phyloP scores from a whole-genome alignment of 2,329 filamentous ascomycete genomes.

The Colletotrichum sp. region DNA sequence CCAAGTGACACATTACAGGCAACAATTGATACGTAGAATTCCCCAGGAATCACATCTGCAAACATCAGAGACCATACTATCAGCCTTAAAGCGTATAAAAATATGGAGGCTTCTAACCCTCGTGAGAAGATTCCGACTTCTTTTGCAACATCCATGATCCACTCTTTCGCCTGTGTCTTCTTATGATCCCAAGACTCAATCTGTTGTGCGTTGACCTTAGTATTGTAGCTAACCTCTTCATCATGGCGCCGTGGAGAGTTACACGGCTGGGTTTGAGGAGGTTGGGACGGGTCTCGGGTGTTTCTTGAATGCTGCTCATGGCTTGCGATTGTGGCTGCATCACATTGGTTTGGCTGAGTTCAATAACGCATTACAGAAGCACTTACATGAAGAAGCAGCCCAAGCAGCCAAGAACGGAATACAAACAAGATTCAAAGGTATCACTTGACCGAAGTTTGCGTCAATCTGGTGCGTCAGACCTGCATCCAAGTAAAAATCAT shows the following conservation, averaged over 20 bases:
- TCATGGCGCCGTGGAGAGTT: not conserved
- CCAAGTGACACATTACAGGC: not conserved
- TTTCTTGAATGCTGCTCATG: not conserved
- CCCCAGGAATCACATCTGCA: not conserved
- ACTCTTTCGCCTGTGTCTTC: not conserved
- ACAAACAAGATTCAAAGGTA: not conserved
- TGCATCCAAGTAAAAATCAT: not conserved
- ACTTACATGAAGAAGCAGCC: not conserved
- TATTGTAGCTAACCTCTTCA: not conserved
- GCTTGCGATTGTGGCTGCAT: not conserved
- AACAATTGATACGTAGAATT: not conserved
- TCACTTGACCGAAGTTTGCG: not conserved
- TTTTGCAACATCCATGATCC: not conserved
- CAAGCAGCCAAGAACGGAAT: not conserved
- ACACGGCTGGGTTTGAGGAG: not conserved
- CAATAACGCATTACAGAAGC: accelerated
- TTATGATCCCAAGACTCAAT: not conserved
- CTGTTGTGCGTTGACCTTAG: not conserved
- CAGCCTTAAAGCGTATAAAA: not conserved
- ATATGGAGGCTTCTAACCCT: not conserved
- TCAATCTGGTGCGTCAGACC: not conserved
- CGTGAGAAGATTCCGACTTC: not conserved
- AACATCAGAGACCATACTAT: not conserved
- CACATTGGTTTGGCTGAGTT: not conserved
- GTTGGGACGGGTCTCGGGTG: not conserved